phyloP scores from a whole-genome alignment of 2,329 filamentous ascomycete genomes.

The Curvularia sp. region DNA sequence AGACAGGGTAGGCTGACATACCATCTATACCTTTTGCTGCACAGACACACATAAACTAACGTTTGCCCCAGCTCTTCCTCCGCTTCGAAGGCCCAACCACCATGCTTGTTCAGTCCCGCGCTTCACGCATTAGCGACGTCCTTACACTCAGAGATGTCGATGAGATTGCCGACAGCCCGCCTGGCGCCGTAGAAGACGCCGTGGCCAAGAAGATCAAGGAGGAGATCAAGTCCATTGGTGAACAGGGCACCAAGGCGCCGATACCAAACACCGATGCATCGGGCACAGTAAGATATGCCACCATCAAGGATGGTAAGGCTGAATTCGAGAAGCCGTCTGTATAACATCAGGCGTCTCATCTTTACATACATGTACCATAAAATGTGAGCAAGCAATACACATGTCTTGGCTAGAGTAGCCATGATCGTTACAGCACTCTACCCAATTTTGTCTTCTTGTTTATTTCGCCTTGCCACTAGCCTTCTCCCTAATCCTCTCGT shows the following conservation, averaged over 20 bases:
- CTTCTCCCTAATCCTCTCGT: conserved; percentile 42
- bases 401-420: background rate
- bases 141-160: conserved; percentile 82
- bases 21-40: background rate
- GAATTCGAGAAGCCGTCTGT: conserved; percentile 31
- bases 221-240: conserved; percentile 46
- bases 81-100: conserved; percentile 88
- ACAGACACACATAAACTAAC: conserved; percentile 24
- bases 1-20: conserved; percentile 67
- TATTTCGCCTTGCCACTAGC: conserved; percentile 41
- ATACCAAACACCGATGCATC: conserved; percentile 26
- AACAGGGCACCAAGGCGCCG: conserved; percentile 26
- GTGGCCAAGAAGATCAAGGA: conserved; percentile 45
- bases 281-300: conserved; percentile 35
- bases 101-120: conserved; percentile 87
- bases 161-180: conserved; percentile 84
- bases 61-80: conserved; percentile 70
- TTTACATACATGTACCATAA: conserved; percentile 20
- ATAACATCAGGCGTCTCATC: conserved; percentile 14
- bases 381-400: background rate
- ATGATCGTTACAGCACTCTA: background rate
- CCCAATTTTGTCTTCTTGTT: background rate
- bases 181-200: conserved; percentile 71
- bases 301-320: conserved; percentile 39
- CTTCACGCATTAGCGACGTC: conserved; percentile 76